These are phyloP conservation scores for Raphanus hybrid DNA, from an alignment of 441 rosid genomes.

Conservation along the genomic window DNA sequence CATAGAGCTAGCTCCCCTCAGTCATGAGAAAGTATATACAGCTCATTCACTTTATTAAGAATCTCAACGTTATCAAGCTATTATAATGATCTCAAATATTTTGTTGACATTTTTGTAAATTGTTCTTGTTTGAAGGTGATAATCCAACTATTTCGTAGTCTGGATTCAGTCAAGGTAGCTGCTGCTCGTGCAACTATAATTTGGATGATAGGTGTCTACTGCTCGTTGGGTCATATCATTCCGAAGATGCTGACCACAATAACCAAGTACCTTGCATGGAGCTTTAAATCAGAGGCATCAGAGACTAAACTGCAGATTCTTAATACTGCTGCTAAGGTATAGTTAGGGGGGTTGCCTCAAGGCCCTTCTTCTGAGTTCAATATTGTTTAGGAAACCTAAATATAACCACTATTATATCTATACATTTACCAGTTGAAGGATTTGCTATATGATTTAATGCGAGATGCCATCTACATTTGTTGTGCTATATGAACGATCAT, in stretches of 20 bases:
- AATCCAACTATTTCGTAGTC: constrained; percentile 73
- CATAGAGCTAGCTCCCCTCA: constrained; percentile 68
- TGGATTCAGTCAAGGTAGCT: constrained; percentile 86
- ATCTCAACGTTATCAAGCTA: not conserved
- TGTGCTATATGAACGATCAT: constrained; percentile 8
- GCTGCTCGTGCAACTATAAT: constrained; percentile 88
- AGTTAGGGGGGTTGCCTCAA: not conserved
- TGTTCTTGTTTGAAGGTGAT: constrained; percentile 58
- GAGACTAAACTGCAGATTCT: constrained; percentile 96
- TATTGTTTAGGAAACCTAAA: not conserved
- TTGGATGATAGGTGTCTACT: constrained; percentile 94
- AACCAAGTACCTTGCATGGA: constrained; percentile 88
- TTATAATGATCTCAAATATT: constrained; percentile 18
- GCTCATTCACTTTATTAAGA: constrained; percentile 31
- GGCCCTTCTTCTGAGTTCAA: constrained; percentile 18
- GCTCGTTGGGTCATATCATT: constrained; percentile 73
- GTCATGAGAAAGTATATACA: constrained; percentile 77
- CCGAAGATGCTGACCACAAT: constrained; percentile 78
- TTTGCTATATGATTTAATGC: not conserved
- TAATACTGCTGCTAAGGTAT: constrained; percentile 78
- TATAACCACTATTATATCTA: not conserved
- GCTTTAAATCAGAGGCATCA: constrained; percentile 79
- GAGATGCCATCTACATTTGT: not conserved
- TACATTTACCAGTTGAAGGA: not conserved
- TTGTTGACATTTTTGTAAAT: constrained; percentile 19